Evolutionary conservation across 768 basidiomycete genomes (phyloP).

Genomic region (Leccinum olivaceopallidum): DNA sequence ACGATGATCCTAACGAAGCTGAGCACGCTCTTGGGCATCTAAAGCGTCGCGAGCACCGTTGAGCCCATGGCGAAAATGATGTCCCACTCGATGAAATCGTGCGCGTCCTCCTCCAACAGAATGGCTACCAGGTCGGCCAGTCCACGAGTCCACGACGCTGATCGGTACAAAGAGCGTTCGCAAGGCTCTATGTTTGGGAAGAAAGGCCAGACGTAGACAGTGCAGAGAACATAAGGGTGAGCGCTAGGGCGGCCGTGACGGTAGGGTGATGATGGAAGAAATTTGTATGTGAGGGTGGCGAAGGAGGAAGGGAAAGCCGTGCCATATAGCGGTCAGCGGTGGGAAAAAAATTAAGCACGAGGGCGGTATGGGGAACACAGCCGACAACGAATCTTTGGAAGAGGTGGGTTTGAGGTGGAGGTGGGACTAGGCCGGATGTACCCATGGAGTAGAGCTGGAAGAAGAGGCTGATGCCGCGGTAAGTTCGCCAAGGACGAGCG

Average conservation of each 20-base stretch:
- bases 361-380: constrained; percentile 44
- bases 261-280: constrained; percentile 32
- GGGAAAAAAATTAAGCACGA: constrained; percentile 43
- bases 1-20: constrained; percentile 38
- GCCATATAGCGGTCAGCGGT: constrained; percentile 52
- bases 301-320: constrained; percentile 49
- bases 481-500: constrained; percentile 41
- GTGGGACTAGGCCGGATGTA: neutral
- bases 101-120: constrained; percentile 10
- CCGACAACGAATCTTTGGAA: constrained; percentile 44
- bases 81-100: constrained; percentile 56
- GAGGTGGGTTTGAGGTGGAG: constrained; percentile 24
- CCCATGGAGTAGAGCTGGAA: constrained; percentile 46
- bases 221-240: constrained; percentile 24
- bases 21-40: constrained; percentile 42
- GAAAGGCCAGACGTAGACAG: constrained; percentile 23
- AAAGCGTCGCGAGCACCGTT: constrained; percentile 46
- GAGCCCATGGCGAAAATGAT: constrained; percentile 39
- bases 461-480: constrained; percentile 39
- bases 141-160: neutral
- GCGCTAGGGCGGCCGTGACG: constrained; percentile 17
- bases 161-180: constrained; percentile 15
- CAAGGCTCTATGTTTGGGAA: constrained; percentile 10
- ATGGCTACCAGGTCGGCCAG: neutral
- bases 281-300: constrained; percentile 39